phyloP scores from a whole-genome alignment of 2,329 filamentous ascomycete genomes.

The Passalora sequoiae region DNA sequence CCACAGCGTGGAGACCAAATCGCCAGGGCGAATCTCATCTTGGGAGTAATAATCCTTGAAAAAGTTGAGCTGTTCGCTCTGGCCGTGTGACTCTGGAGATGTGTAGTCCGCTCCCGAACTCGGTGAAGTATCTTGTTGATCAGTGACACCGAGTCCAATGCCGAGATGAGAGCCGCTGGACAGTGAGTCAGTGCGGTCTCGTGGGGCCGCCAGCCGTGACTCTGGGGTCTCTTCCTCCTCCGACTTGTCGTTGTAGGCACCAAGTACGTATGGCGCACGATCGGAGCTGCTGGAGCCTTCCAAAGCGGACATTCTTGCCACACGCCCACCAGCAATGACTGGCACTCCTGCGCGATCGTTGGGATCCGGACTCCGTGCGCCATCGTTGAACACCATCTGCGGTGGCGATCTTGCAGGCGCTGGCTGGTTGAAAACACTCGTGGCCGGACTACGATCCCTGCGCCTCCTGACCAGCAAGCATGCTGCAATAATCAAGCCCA shows the following conservation, averaged over 20 bases:
- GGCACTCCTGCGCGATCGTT: constrained; percentile 55
- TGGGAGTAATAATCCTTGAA: constrained; percentile 99
- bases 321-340: constrained; percentile 77
- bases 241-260: constrained; percentile 51
- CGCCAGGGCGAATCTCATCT: constrained; percentile 88
- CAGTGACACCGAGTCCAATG: constrained; percentile 21
- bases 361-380: constrained; percentile 29
- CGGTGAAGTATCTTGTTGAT: constrained; percentile 67
- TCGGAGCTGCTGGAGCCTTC: constrained; percentile 64
- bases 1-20: constrained; percentile 88
- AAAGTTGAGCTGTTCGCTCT: constrained; percentile 90
- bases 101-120: constrained; percentile 71
- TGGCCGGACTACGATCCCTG: constrained; percentile 55
- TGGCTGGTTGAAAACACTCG: constrained; percentile 84
- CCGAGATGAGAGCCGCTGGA: constrained; percentile 72
- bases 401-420: constrained; percentile 51
- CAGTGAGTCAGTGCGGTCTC: constrained; percentile 76
- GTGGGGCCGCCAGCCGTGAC: constrained; percentile 57
- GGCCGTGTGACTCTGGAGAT: constrained; percentile 81
- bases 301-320: constrained; percentile 91
- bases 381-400: constrained; percentile 41
- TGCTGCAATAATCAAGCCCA: constrained; percentile 54
- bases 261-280: constrained; percentile 32
- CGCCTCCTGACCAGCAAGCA: constrained; percentile 57
- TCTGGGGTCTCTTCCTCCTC: constrained; percentile 54